These are phyloP conservation scores for Tolypocladium endophyticum DNA, from an alignment of 2,329 filamentous ascomycete genomes.

Conservation along the genomic window DNA sequence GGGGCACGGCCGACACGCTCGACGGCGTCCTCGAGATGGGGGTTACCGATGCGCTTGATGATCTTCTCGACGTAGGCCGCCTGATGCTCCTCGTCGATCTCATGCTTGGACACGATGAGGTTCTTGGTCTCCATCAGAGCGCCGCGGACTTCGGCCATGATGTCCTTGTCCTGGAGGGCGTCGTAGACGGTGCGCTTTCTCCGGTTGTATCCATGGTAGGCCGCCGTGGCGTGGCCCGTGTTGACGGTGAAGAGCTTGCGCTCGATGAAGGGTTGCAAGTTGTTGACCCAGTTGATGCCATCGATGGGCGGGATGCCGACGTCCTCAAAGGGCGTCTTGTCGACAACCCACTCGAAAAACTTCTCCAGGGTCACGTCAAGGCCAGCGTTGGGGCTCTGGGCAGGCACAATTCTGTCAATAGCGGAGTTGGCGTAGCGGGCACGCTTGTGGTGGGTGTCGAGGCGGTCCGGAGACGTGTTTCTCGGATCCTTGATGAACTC, in stretches of 20 bases:
- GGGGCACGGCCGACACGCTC: constrained; percentile 93
- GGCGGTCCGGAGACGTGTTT: constrained; percentile 58
- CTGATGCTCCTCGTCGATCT: constrained; percentile 65
- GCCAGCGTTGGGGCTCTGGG: constrained; percentile 68
- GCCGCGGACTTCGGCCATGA: constrained; percentile 68
- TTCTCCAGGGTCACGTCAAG: constrained; percentile 93
- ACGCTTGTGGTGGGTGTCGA: constrained; percentile 58
- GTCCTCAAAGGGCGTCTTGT: constrained; percentile 71
- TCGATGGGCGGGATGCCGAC: constrained; percentile 58
- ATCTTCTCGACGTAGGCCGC: constrained; percentile 85
- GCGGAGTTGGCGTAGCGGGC: constrained; percentile 94
- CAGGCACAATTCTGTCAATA: constrained; percentile 95
- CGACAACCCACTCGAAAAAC: constrained; percentile 98
- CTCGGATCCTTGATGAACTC: constrained; percentile 65
- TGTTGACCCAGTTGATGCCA: constrained; percentile 85
- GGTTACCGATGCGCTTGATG: constrained; percentile 86
- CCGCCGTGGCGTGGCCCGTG: constrained; percentile 90
- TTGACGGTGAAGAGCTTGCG: constrained; percentile 99
- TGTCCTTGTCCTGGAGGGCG: constrained; percentile 68
- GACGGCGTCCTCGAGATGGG: constrained; percentile 81
- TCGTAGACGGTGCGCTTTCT: constrained; percentile 86
- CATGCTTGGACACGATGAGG: constrained; percentile 80
- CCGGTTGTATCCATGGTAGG: constrained; percentile 85
- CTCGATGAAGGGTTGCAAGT: constrained; percentile 93
- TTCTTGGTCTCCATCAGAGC: constrained; percentile 78